These are phyloP conservation scores for Fusarium ambrosium DNA, from an alignment of 2,329 filamentous ascomycete species.

Conservation along the genomic window DNA sequence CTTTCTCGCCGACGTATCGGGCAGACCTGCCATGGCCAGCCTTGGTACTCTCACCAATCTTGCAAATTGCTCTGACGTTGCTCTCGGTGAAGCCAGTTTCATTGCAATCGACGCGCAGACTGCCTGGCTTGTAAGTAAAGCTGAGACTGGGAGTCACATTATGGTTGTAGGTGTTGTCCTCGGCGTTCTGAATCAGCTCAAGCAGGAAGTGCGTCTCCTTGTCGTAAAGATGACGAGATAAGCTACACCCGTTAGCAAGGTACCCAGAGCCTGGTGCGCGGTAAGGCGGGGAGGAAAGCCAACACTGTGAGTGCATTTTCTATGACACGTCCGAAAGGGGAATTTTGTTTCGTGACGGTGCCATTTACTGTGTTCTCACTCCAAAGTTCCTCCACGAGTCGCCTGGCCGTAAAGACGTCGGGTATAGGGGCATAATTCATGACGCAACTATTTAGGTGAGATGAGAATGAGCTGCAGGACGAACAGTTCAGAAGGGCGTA, in stretches of 20 bases:
- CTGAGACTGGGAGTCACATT: neutral
- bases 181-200: neutral
- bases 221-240: neutral
- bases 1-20: neutral
- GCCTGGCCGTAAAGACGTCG: neutral
- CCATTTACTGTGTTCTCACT: neutral
- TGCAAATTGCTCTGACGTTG: neutral
- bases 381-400: neutral
- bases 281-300: neutral
- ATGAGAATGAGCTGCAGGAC: neutral
- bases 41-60: neutral
- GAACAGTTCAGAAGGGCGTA: neutral
- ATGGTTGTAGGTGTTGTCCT: neutral
- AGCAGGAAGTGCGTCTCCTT: neutral
- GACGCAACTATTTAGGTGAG: neutral
- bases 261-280: neutral
- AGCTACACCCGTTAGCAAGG: neutral
- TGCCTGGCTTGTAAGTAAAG: neutral
- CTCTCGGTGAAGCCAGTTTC: neutral
- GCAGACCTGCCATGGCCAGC: neutral
- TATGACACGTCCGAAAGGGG: neutral
- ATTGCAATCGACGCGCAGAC: neutral
- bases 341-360: neutral
- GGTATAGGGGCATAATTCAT: neutral
- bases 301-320: neutral